Evolutionary conservation across 352 stramenopile species (phyloP), one percentile per base, ranked within the genome.

Genomic region (Globisporangium irregulare): DNA sequence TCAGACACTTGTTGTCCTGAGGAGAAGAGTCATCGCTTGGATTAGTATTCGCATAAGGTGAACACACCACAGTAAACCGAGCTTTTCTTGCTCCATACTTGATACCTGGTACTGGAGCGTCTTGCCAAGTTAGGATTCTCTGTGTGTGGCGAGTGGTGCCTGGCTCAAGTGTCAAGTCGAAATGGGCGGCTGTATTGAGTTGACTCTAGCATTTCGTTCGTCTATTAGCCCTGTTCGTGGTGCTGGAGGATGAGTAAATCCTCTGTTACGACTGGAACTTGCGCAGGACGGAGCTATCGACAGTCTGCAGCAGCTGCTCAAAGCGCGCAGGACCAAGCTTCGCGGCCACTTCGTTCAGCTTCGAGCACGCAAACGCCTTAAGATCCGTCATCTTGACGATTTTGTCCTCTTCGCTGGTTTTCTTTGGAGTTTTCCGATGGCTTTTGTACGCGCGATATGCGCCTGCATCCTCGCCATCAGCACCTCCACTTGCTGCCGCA

Each of bases 361-460:
- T 82, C 10, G 51, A 59, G 14, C 71, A 80, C 4, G 76, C 79
- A 38, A 86, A 73, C 6, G 43, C 43, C 59, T 80, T 89, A 36
- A 91, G 76, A 58, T 90, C 79, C 29, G 82, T 64, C 12, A 54
- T 51, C 29, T 72, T 69, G 41, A 89, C 71, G n/a, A 68, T 46
- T 3, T 56, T 66, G 70, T 91, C 81, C 70, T 84, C 66, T 43
- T 73, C 64, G 14, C 25, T 67, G 18, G 43, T 18, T 14, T 67
- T 46, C 51, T 78, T 65, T 29, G 79, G 68, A 27, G 78, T 70
- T 61, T 64, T 73, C 29, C 68, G 72, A 55, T 88, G 69, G 43
- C 67, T 81, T 66, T 79, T 66, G 43, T 82, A 89, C 34, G 82
- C 82, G 27, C 82, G 78, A 69, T 85, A 91, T 0, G 83, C 86